Evolutionary conservation across 1,284 basidiomycete species (phyloP), one percentile per base, ranked within the genome.

Genomic region (Ceratobasidium papillatum): DNA sequence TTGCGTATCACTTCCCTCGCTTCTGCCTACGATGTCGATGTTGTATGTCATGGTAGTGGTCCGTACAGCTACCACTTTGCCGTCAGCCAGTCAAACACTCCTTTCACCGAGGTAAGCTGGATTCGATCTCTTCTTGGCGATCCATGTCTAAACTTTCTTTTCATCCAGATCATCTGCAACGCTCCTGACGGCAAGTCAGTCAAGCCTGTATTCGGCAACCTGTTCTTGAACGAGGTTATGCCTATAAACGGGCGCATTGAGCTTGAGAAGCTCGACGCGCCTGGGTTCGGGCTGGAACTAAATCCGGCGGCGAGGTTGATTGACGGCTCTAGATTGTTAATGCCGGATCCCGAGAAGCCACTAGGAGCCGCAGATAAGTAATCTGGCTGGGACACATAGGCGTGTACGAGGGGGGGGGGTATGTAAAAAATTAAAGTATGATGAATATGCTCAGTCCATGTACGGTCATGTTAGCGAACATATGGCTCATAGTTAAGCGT

Each of bases 21-120:
- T 4, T 80, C 82, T 56, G 81, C 82, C 7, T 82, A 83, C 77
- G 86, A 87, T 77, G 85, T 87, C 54, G 86, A 85, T 51, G 85
- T 87, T 59, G 84, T 87, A 1, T 86, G 86, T 12, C 86, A 87
- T 77, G 86, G 86, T 45, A 84, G 82, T 1, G 85, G 83, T 8
- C 81, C 81, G 19, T 84, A 84, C 77, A 80, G 80, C 65, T 83
- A 83, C 76, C 82, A 83, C 77, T 82, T 83, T 71, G 81, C 82
- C 74, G 80, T 82, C 66, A 78, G 78, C 36, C 83, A 84, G 75
- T 75, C 80, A 0, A 81, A 83, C 72, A 81, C 80, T 45, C 82
- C 82, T 11, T 84, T 83, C 77, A 80, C 80, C 74, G 80, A 74
- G 64, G 79, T 77, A 76, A 72, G 65, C 49, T 47, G n/a, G 45